Percentiles rank a stretch among this genome's conserved stretches.
Evolutionary conservation across 495 filamentous ascomycete species (phyloP).

Genomic region (Letharia columbiana): DNA sequence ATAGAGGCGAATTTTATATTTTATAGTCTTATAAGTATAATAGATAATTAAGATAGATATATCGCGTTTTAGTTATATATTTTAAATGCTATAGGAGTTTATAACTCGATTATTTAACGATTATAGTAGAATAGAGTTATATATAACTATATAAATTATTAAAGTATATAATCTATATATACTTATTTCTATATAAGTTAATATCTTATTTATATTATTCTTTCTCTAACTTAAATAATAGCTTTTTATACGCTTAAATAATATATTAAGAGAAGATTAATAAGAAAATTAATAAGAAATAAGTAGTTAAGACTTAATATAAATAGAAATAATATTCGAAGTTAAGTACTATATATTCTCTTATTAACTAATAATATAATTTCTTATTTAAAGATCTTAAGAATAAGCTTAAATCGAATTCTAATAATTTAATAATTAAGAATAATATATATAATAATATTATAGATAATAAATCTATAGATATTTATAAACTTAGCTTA

Average conservation of each 20-base stretch:
- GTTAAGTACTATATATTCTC: constrained; percentile 4
- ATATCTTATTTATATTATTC: not conserved
- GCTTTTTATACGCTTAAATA: constrained; percentile 1
- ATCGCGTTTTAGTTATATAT: constrained; percentile 2
- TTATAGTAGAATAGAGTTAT: not conserved
- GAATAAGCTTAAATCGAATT: not conserved
- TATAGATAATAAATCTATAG: no score
- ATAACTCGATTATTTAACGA: not conserved
- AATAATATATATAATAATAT: no score
- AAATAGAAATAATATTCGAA: not conserved
- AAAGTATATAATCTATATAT: not conserved
- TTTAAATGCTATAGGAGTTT: not conserved
- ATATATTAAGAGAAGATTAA: not conserved
- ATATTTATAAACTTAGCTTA: no score
- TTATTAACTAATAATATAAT: not conserved
- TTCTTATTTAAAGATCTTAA: constrained; percentile 1
- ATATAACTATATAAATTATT: not conserved
- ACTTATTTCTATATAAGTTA: not conserved
- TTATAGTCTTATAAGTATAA: not conserved
- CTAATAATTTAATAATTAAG: not conserved
- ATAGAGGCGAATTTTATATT: constrained; percentile 2
- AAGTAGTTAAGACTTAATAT: not conserved
- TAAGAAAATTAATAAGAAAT: not conserved
- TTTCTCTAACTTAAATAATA: not conserved
- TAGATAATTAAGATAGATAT: constrained; percentile 1